Evolutionary conservation across 192 early-diverging fungal genomes (phyloP).

Genomic region (Haplosporangium gracile): DNA sequence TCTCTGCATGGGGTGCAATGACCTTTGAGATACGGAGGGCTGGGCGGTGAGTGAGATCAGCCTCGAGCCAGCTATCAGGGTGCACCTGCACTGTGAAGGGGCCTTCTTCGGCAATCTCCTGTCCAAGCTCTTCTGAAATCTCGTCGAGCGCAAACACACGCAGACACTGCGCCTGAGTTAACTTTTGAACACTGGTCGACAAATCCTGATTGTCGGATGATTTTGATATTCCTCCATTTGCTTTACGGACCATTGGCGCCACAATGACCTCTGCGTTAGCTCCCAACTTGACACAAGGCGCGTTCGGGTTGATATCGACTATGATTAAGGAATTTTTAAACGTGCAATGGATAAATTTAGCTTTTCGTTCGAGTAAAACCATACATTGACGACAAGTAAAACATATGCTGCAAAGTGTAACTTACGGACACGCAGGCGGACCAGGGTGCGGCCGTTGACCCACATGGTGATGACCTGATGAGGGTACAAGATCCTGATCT

Average conservation of each 20-base stretch:
- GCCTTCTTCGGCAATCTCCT: constrained; percentile 23
- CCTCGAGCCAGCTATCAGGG: constrained; percentile 52
- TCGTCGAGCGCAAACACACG: constrained; percentile 50
- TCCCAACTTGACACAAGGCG: constrained; percentile 65
- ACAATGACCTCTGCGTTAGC: constrained; percentile 81
- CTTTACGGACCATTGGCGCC: constrained; percentile 74
- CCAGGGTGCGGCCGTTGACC: constrained; percentile 76
- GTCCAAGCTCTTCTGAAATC: constrained; percentile 30
- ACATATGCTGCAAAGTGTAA: background rate
- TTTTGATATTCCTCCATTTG: constrained; percentile 23
- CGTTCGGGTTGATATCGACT: constrained; percentile 68
- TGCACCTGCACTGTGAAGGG: constrained; percentile 56
- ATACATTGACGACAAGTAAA: background rate
- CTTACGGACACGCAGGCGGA: constrained; percentile 73
- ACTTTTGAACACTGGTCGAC: constrained; percentile 49
- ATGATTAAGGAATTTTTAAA: background rate
- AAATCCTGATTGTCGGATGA: constrained; percentile 46
- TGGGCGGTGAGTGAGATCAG: constrained; percentile 34
- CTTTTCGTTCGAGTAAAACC: background rate
- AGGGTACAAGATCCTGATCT: constrained; percentile 75
- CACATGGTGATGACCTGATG: constrained; percentile 81
- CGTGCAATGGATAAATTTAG: background rate
- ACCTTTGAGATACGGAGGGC: constrained; percentile 60
- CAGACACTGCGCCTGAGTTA: constrained; percentile 44
- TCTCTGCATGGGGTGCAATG: constrained; percentile 52